These are phyloP conservation scores for Wickerhamiella lipophila DNA, from an alignment of 805 yeast species.

Conservation along the genomic window DNA sequence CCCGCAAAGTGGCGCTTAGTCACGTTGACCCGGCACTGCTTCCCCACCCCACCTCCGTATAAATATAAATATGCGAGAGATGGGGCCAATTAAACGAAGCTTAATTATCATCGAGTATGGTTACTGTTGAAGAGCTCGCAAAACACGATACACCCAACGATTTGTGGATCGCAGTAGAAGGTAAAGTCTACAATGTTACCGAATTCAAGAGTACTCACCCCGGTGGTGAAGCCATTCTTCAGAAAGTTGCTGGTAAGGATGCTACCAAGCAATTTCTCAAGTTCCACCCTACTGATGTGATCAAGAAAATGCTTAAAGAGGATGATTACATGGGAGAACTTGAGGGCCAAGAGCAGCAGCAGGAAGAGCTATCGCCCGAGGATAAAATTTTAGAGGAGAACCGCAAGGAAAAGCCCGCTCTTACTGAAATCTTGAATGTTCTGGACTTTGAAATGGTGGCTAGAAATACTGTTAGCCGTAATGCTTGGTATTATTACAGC, in stretches of 20 bases:
- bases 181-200: conserved; percentile 66
- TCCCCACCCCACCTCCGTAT: background rate
- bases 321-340: conserved; percentile 53
- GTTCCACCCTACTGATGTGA: conserved; percentile 79
- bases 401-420: conserved; percentile 46
- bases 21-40: background rate
- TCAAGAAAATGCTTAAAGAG: conserved; percentile 46
- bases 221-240: conserved; percentile 45
- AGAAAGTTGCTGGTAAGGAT: conserved; percentile 55
- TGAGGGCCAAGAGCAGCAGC: conserved; percentile 21
- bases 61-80: background rate
- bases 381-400: conserved; percentile 32
- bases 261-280: conserved; percentile 80
- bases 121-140: conserved; percentile 29
- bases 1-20: background rate
- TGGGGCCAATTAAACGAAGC: background rate
- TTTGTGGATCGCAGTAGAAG: conserved; percentile 78
- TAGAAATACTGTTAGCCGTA: conserved; percentile 55
- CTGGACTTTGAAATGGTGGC: conserved; percentile 86
- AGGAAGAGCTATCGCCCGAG: conserved; percentile 30
- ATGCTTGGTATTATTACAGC: conserved; percentile 89
- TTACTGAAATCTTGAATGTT: conserved; percentile 58
- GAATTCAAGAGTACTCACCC: conserved; percentile 48
- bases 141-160: conserved; percentile 46
- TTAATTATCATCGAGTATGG: background rate